Conservation (phyloP, 306 rosid genomes). For the Albizia julibrissin region DNA sequence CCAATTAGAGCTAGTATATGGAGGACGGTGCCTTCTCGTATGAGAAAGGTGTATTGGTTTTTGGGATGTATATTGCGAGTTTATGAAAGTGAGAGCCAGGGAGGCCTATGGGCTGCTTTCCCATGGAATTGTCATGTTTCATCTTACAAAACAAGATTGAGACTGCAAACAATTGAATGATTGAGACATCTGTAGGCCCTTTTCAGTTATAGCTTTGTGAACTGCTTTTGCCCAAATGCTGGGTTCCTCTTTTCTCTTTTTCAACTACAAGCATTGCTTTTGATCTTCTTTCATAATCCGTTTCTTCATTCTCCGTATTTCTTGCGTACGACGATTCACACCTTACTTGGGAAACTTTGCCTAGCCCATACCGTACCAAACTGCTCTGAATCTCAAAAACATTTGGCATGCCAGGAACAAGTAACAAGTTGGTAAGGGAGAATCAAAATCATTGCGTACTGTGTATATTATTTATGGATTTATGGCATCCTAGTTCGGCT, state of each 20-base stretch:
- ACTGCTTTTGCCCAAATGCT: not conserved
- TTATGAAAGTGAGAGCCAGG: not conserved
- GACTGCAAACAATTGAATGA: conserved; percentile 6
- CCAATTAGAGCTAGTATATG: not conserved
- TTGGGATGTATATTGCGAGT: not conserved
- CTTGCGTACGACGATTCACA: not conserved
- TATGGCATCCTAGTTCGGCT: no score
- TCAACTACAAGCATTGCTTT: not conserved
- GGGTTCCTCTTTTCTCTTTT: not conserved
- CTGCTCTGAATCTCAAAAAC: not conserved
- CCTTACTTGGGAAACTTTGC: not conserved
- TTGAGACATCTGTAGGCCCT: conserved; percentile 3
- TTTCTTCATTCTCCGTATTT: not conserved
- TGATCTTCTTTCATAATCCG: not conserved
- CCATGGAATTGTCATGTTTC: not conserved
- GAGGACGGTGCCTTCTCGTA: not conserved
- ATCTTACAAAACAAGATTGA: not conserved
- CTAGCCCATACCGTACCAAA: not conserved
- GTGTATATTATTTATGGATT: no score
- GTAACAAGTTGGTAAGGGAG: not conserved
- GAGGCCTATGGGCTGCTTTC: conserved; percentile 1
- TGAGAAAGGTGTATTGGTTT: not conserved
- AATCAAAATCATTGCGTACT: not conserved
- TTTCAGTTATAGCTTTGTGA: not conserved
- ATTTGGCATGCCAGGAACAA: not conserved